These are phyloP conservation scores for Aspergillus sergii DNA, from an alignment of 2,329 filamentous ascomycete species.

Conservation along the genomic window DNA sequence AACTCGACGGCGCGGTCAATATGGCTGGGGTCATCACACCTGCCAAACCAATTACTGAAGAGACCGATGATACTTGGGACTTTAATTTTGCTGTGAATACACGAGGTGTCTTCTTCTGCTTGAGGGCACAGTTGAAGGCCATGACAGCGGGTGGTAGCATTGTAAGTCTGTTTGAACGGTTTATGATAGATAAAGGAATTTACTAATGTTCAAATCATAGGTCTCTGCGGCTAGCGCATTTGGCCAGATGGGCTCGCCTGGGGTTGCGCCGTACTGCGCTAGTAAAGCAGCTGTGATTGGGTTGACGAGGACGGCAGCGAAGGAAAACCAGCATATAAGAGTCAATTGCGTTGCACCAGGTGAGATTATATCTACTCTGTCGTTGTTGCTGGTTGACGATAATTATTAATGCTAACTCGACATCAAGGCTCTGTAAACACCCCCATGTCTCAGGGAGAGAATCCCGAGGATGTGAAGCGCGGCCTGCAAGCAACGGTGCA, in stretches of 20 bases:
- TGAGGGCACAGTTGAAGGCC: conserved; percentile 20
- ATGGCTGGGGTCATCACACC: conserved; percentile 2
- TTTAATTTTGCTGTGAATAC: conserved; percentile 16
- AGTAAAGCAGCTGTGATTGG: conserved; percentile 50
- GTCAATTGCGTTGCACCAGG: conserved; percentile 29
- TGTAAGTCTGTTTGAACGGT: conserved; percentile 30
- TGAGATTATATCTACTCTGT: background rate
- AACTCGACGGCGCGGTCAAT: conserved; percentile 5
- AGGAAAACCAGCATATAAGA: conserved; percentile 37
- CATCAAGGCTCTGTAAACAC: background rate
- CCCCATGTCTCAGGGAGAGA: background rate
- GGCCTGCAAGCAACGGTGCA: background rate
- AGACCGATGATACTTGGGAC: background rate
- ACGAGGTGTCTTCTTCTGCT: conserved; percentile 20
- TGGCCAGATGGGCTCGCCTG: background rate
- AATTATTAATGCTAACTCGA: background rate
- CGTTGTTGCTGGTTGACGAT: background rate
- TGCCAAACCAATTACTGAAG: background rate
- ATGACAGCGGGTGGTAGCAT: conserved; percentile 32
- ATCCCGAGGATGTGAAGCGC: background rate
- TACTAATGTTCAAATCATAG: background rate
- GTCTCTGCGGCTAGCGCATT: conserved; percentile 1
- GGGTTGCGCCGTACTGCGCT: conserved; percentile 41
- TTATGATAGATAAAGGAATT: accelerated
- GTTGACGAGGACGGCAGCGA: conserved; percentile 43